Percentiles rank a stretch among this genome's conserved stretches.
Evolutionary conservation across 1,139 yeast genomes (phyloP).

Genomic region (Suhomyces kunorum): DNA sequence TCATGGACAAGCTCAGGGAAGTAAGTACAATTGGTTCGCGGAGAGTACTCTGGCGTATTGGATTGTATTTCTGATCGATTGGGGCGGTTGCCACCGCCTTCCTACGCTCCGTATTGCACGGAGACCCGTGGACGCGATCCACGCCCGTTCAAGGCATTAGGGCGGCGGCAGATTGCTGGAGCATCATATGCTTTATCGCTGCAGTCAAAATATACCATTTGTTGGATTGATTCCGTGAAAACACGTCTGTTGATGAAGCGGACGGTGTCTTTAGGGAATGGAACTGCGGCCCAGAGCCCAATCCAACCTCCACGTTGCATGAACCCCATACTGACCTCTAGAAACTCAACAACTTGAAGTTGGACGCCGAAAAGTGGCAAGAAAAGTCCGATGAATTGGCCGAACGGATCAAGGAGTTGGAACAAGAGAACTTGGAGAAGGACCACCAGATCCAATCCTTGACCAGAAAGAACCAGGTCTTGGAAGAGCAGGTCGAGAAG

Average conservation of each 20-base stretch:
- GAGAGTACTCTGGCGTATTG: neutral
- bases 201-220: too few relatives aligned
- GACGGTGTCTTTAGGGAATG: too few relatives aligned
- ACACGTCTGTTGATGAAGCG: too few relatives aligned
- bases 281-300: too few relatives aligned
- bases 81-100: neutral
- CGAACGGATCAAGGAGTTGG: conserved; percentile 80
- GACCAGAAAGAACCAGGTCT: conserved; percentile 85
- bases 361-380: conserved; percentile 97
- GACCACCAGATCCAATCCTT: conserved; percentile 94
- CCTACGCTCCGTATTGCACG: too few relatives aligned
- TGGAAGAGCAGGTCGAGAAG: conserved; percentile 90
- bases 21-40: conserved; percentile 41
- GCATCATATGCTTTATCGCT: too few relatives aligned
- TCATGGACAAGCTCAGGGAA: conserved; percentile 54
- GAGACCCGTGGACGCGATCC: neutral
- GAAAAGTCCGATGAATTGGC: conserved; percentile 90
- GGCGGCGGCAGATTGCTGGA: too few relatives aligned
- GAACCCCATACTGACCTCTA: conserved; percentile 24
- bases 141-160: too few relatives aligned
- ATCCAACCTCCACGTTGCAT: neutral
- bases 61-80: neutral
- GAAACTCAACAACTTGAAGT: conserved; percentile 88
- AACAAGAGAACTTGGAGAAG: conserved; percentile 87
- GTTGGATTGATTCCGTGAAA: neutral